phyloP scores from a whole-genome alignment of 164 flowering plant species.

The Euptelea pleiosperma region DNA sequence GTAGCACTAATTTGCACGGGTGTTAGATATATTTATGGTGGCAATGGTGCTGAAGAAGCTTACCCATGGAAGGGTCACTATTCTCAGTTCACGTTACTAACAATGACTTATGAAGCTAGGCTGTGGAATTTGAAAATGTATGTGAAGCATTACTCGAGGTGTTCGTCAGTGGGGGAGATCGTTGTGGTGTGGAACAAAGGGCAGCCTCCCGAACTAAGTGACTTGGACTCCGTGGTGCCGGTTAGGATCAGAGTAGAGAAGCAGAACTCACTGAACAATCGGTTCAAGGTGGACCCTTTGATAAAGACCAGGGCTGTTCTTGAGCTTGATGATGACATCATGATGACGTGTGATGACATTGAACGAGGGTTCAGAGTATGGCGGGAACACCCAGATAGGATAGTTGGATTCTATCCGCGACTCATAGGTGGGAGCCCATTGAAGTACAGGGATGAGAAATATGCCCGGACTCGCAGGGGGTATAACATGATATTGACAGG shows the following conservation, averaged over 20 bases:
- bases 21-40: slow-evolving; percentile 64
- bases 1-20: slow-evolving; percentile 53
- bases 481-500: slow-evolving; percentile 92
- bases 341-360: slow-evolving; percentile 87
- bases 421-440: slow-evolving; percentile 51
- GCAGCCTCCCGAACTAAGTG: slow-evolving; percentile 47
- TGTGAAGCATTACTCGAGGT: slow-evolving; percentile 86
- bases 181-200: slow-evolving; percentile 98
- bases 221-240: slow-evolving; percentile 81
- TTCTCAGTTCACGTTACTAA: slow-evolving; percentile 84
- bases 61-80: slow-evolving; percentile 61
- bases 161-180: slow-evolving; percentile 85
- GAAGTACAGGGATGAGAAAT: slow-evolving; percentile 73
- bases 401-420: slow-evolving; percentile 92
- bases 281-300: slow-evolving; percentile 63
- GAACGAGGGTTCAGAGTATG: slow-evolving; percentile 86
- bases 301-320: slow-evolving; percentile 77
- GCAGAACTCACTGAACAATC: slow-evolving; percentile 77
- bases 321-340: slow-evolving; percentile 93
- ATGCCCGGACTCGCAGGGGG: slow-evolving; percentile 62
- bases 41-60: slow-evolving; percentile 76
- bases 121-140: slow-evolving; percentile 92
- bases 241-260: slow-evolving; percentile 72
- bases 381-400: slow-evolving; percentile 81
- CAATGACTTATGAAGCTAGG: slow-evolving; percentile 94